Base-by-base conservation (phyloP, 768 basidiomycete genomes). In the Termitomyces sp. region DNA sequence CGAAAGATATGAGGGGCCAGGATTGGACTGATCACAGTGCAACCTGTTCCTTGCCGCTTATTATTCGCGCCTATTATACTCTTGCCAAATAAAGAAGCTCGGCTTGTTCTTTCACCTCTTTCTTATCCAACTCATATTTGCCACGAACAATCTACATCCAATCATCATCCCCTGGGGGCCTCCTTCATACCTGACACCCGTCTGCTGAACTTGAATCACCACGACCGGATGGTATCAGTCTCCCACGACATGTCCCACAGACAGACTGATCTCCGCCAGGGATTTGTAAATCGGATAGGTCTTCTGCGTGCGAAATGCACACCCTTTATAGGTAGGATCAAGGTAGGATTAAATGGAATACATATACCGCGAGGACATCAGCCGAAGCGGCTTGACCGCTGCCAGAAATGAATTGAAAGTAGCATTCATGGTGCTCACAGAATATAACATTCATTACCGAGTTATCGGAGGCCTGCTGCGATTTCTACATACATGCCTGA, bases 21-120 rank as follows among this genome's bases (percentile, higher is more conserved):
- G 59, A 63, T 58, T 53, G 61, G 55, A 57, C 60, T 63, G 62
- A 63, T 63, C 62, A 60, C 59, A 52, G 57, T 54, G 57, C 41
- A 58, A 53, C 54, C 57, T 53, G 50, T 50, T 52, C 46, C 55
- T 56, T 54, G 49, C 52, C 44, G 49, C 43, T 58, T 58, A 55
- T 58, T 60, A 55, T 58, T 54, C 57, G 49, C 58, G 54, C 57
- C 53, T 58, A 55, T 59, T 63, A 63, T 63, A 63, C 56, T 53
- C 62, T 63, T 63, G 38, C 61, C 62, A 57, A 55, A 59, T 63
- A 49, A 57, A 60, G 62, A 56, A 38, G 22, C 12, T 44, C 50
- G 22, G 52, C 45, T 48, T 54, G 48, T 56, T 43, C 45, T n/a
- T 34, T 11, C n/a, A 28, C 35, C 35, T 35, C 34, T 35, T 37